phyloP scores from a whole-genome alignment of 1,284 basidiomycete genomes.

The Sporisorium graminicola region DNA sequence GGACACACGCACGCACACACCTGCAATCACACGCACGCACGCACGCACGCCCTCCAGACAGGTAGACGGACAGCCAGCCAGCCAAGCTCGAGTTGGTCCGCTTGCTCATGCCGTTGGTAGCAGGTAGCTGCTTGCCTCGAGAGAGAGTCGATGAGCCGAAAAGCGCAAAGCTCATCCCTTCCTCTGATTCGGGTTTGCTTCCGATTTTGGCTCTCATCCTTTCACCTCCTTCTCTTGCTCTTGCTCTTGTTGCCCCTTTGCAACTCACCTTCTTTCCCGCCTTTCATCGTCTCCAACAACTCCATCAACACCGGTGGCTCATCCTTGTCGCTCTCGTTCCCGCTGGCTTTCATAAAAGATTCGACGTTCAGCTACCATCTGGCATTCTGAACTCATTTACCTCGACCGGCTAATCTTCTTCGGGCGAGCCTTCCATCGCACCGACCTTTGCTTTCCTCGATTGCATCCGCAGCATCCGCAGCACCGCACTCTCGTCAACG shows the following conservation, averaged over 20 bases:
- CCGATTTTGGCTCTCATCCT: neutral
- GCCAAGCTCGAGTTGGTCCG: neutral
- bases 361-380: neutral
- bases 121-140: too few relatives aligned
- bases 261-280: neutral
- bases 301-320: neutral
- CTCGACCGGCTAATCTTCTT: slow-evolving; percentile 4
- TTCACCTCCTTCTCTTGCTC: neutral
- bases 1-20: neutral
- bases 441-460: neutral
- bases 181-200: slow-evolving; percentile 3
- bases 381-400: neutral
- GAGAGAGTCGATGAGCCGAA: slow-evolving; percentile 6
- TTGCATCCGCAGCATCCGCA: neutral
- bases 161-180: neutral
- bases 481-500: neutral
- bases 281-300: neutral
- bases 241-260: neutral
- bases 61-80: neutral
- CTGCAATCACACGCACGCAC: slow-evolving; percentile 1
- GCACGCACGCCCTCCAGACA: neutral
- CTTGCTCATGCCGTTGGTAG: neutral
- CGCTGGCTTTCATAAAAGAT: neutral
- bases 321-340: neutral
- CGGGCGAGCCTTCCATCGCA: neutral